phyloP scores from a whole-genome alignment of 257 asterid genomes.

The Perilla frutescens region DNA sequence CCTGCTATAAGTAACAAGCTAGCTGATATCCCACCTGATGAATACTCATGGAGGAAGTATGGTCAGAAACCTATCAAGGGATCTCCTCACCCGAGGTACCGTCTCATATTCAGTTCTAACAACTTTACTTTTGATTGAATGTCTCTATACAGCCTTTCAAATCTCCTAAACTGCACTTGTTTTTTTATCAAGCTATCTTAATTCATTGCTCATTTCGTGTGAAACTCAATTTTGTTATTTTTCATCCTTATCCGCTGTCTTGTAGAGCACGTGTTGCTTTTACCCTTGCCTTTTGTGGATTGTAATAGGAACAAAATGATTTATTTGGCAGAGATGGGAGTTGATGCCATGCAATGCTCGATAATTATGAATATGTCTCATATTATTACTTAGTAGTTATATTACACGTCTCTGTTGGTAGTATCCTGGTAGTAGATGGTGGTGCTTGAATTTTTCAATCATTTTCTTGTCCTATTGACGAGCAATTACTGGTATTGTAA shows the following conservation, averaged over 20 bases:
- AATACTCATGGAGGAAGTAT: slow-evolving; percentile 82
- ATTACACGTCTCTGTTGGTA: not conserved
- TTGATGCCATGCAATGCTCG: not conserved
- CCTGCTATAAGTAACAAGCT: slow-evolving; percentile 79
- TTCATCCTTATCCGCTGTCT: not conserved
- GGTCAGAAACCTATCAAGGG: slow-evolving; percentile 89
- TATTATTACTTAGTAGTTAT: not conserved
- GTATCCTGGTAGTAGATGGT: not conserved
- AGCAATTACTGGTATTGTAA: not conserved
- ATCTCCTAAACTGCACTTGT: not conserved
- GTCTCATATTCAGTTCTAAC: not conserved
- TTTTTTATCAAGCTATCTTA: slow-evolving; percentile 4
- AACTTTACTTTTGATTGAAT: not conserved
- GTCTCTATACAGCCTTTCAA: not conserved
- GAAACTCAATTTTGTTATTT: not conserved
- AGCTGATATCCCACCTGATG: slow-evolving; percentile 80
- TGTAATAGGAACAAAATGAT: not conserved
- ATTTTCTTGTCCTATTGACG: not conserved
- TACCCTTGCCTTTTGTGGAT: not conserved
- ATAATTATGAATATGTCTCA: not conserved
- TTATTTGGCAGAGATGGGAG: not conserved
- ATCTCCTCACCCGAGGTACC: slow-evolving; percentile 80
- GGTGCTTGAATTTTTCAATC: not conserved
- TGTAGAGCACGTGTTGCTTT: not conserved
- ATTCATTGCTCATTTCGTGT: not conserved